Base-by-base conservation (phyloP, 1,284 basidiomycete genomes). In the Cystobasidium sp. region DNA sequence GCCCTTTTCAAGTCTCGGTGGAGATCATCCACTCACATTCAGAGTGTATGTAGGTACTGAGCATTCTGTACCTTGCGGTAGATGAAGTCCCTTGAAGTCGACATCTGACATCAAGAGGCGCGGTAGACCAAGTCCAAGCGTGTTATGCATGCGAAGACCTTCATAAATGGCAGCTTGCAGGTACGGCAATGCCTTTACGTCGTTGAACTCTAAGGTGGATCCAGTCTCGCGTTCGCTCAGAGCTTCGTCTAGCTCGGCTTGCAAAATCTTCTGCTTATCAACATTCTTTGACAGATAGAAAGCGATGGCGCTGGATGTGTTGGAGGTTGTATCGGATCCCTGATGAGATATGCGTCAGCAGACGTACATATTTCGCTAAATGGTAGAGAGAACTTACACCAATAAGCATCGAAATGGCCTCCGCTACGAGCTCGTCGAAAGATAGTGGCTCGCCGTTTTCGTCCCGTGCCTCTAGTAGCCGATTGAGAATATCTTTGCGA, bases 341-440 rank as follows among this genome's bases (percentile, higher is more conserved):
- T 65, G 24, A 9, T 37, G 6, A 20, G 8, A 20, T 16, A 22
- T 22, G 3, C 24, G 63, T 18, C n/a, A 62, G 9, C 10, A 20
- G 16, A 39, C 22, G n/a, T 1, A n/a, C 44, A 64, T 47, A 3
- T 4, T 20, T 3, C 18, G 12, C 39, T 16, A 3, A 7, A 20
- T 2, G 20, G 37, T 18, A 20, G 22, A 31, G 20, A 10, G 9
- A 3, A 52, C 63, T 44, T 44, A 65, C 63, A 12, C 91, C 93
- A 76, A 94, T 93, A 24, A 94, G 86, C 77, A 94, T 89, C 1
- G 92, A 93, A 52, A 92, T 83, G 18, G 90, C 92, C 83, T 95
- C 93, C 0, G 92, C 92, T 1, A 92, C 94, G 75, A 95, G 84
- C 81, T 95, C 93, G 79, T 88, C 87, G 62, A 86, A 85, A 0